These are phyloP conservation scores for Sugiyamaella boreocaroliniensis DNA, from an alignment of 805 yeast genomes.

Conservation along the genomic window DNA sequence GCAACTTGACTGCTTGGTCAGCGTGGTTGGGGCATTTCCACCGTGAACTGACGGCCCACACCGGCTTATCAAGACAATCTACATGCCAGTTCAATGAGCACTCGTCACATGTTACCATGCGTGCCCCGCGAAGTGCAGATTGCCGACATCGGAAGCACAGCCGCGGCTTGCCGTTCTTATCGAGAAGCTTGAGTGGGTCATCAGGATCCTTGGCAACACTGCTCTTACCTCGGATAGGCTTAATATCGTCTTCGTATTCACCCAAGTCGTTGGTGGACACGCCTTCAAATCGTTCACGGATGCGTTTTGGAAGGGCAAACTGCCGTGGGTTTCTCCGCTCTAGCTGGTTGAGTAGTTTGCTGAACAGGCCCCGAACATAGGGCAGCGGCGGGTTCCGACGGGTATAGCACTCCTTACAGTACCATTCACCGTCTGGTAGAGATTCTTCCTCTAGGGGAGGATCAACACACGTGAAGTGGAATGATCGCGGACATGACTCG, in stretches of 20 bases:
- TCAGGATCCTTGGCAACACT: constrained; percentile 7
- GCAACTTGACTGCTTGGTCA: constrained; percentile 30
- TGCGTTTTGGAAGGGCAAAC: constrained; percentile 56
- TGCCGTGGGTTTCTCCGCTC: constrained; percentile 59
- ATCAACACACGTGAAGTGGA: constrained; percentile 84
- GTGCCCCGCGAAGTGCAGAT: constrained; percentile 54
- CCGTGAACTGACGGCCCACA: constrained; percentile 65
- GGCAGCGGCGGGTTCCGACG: constrained; percentile 35
- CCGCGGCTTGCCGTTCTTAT: constrained; percentile 60
- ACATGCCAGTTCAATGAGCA: constrained; percentile 82
- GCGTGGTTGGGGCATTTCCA: constrained; percentile 93
- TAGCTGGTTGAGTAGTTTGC: constrained; percentile 52
- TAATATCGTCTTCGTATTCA: constrained; percentile 62
- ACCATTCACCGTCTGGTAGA: constrained; percentile 87
- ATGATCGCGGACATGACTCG: constrained; percentile 86
- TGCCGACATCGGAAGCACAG: constrained; percentile 71
- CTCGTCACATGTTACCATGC: constrained; percentile 71
- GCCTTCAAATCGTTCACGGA: constrained; percentile 67
- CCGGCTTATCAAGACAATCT: constrained; percentile 77
- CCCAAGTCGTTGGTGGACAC: constrained; percentile 63
- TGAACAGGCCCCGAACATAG: constrained; percentile 38
- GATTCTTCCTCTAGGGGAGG: constrained; percentile 76
- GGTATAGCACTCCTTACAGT: constrained; percentile 66
- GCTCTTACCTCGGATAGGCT: constrained; percentile 38
- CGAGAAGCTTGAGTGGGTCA: constrained; percentile 39